These are phyloP conservation scores for Sclerotinia sclerotiorum DNA, from an alignment of 2,329 filamentous ascomycete genomes.

Conservation along the genomic window DNA sequence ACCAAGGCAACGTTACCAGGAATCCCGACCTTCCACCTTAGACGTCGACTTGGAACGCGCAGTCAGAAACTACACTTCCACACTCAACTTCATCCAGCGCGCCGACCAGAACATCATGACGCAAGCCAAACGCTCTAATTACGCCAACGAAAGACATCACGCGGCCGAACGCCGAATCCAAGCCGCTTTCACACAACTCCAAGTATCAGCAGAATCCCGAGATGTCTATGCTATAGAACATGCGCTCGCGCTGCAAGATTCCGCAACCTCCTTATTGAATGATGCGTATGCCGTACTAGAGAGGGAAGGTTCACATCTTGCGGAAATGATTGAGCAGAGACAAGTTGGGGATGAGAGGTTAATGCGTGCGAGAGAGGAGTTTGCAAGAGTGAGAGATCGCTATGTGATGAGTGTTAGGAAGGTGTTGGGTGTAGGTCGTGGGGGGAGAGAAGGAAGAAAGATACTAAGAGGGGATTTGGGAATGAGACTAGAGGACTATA, in stretches of 20 bases:
- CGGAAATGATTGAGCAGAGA: not conserved
- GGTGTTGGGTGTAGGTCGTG: not conserved
- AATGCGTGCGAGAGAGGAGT: not conserved
- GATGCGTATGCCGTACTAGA: not conserved
- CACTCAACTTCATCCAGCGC: not conserved
- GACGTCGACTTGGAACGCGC: no score
- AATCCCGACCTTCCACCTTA: not conserved
- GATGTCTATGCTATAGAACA: not conserved
- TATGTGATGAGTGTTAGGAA: not conserved
- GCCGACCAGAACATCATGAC: not conserved
- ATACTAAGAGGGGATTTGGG: no score
- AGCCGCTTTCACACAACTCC: not conserved
- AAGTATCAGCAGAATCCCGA: no score
- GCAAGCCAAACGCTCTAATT: not conserved
- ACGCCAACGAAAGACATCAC: not conserved
- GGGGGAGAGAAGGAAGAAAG: no score
- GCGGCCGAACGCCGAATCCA: not conserved
- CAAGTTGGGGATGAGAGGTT: not conserved
- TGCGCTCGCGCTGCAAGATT: not conserved
- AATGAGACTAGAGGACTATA: no score
- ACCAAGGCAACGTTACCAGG: not conserved
- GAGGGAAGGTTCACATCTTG: not conserved
- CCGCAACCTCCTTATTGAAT: not conserved
- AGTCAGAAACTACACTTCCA: not conserved
- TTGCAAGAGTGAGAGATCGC: not conserved